Base-by-base conservation (phyloP, 371 early-diverging fungal genomes). In the Mortierella sp. region DNA sequence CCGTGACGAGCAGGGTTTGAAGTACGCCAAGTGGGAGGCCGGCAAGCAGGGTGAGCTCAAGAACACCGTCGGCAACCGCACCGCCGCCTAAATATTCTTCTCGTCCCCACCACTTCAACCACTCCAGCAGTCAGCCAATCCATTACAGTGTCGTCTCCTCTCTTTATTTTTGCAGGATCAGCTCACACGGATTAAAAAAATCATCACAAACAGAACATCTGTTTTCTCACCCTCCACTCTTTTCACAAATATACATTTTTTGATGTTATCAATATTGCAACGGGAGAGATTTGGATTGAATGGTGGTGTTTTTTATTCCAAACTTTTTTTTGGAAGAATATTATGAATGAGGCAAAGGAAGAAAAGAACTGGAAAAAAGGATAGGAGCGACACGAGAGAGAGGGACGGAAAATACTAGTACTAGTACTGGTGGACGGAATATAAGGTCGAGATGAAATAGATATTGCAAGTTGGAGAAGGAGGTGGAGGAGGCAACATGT, bases 1-100 rank as follows among this genome's bases (percentile, higher is more conserved):
- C 86, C 94, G 97, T 79, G 93, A 96, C 83, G 93, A 94, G 83
- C 94, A 95, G 90, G 90, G 90, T 77, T 89, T 96, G 83, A 96
- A 95, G 91, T 91, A 91, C 79, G 90, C 95, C 80, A 93, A 95
- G 90, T 97, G 98, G 98, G 91, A 91, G 75, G 90, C 90, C 77
- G 98, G 98, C 87, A 95, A 95, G 90, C 90, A 89, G 83, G 90
- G 91, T 79, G 94, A 94, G 79, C 83, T 90, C 81, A 81, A 85
- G 77, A 82, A 81, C 82, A 85, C 86, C 79, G 48, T 82, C 27
- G 60, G 60, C 77, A 72, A 74, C 72, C 78, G 79, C 77, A 79
- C 76, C 72, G 43, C 70, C 76, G 84, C 81, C 54, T 80, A 83
- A 78, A 72, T 56, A 71, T 35, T 44, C 46, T 68, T 11, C n/a